phyloP scores from a whole-genome alignment of 2,329 filamentous ascomycete species.

The Penicillium fuscoglaucum region DNA sequence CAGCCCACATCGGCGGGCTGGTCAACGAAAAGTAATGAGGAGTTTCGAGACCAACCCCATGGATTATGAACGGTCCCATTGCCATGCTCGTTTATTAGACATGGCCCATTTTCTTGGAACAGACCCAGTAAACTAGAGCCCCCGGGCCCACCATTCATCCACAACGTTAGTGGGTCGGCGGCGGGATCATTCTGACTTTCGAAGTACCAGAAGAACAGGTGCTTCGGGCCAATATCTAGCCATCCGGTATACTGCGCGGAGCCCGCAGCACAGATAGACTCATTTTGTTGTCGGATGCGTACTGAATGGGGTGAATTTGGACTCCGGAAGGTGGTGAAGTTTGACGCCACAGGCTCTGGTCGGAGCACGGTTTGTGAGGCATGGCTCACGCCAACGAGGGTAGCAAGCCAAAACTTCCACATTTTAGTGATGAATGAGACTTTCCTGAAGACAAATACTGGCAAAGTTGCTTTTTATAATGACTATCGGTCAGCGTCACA shows the following conservation, averaged over 20 bases:
- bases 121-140: conserved; percentile 54
- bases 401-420: background rate
- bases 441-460: too few species aligned
- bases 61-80: conserved; percentile 27
- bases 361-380: conserved; percentile 7
- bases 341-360: background rate
- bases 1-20: conserved; percentile 30
- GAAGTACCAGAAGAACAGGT: conserved; percentile 46
- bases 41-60: conserved; percentile 25
- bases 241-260: conserved; percentile 22
- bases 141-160: conserved; percentile 56
- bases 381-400: background rate
- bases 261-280: conserved; percentile 18
- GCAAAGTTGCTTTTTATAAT: background rate
- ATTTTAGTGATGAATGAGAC: background rate
- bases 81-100: conserved; percentile 30
- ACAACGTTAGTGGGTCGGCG: conserved; percentile 52
- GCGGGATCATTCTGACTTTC: conserved; percentile 46
- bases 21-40: conserved; percentile 30
- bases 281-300: conserved; percentile 20
- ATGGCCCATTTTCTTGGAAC: conserved; percentile 52
- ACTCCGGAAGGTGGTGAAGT: conserved; percentile 8
- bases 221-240: conserved; percentile 14
- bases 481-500: background rate
- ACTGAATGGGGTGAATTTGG: conserved; percentile 16